phyloP scores from a whole-genome alignment of 2,329 filamentous ascomycete genomes.

The Chrysosporium queenslandicum region DNA sequence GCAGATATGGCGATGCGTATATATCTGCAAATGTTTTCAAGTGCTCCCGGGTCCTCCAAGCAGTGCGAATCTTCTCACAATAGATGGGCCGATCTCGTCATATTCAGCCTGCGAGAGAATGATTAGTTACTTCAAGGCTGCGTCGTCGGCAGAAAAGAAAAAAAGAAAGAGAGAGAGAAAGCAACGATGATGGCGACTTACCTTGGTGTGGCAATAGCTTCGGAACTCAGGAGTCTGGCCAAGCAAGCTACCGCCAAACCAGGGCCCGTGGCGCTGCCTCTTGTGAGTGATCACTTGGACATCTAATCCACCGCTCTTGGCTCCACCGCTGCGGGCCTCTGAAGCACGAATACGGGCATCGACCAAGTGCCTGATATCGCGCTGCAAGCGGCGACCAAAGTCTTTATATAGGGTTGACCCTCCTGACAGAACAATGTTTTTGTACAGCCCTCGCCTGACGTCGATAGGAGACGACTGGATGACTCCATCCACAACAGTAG shows the following conservation, averaged over 20 bases:
- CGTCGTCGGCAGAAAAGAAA: neutral
- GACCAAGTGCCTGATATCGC: slow-evolving; percentile 92
- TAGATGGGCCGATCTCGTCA: slow-evolving; percentile 90
- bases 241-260: slow-evolving; percentile 94
- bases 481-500: slow-evolving; percentile 86
- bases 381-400: slow-evolving; percentile 88
- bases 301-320: slow-evolving; percentile 85
- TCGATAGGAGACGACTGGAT: slow-evolving; percentile 98
- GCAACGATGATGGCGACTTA: slow-evolving; percentile 22
- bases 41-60: slow-evolving; percentile 72
- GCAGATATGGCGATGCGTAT: neutral
- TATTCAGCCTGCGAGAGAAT: slow-evolving; percentile 48
- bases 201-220: slow-evolving; percentile 96
- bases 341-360: slow-evolving; percentile 87
- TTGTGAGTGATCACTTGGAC: slow-evolving; percentile 97
- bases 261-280: slow-evolving; percentile 90
- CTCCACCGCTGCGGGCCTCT: slow-evolving; percentile 82
- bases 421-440: slow-evolving; percentile 97
- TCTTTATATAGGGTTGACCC: slow-evolving; percentile 98
- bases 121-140: slow-evolving; percentile 1
- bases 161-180: too few species aligned
- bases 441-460: slow-evolving; percentile 92
- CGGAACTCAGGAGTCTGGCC: slow-evolving; percentile 97
- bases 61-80: slow-evolving; percentile 87
- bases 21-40: slow-evolving; percentile 17